Evolutionary conservation across 1,284 basidiomycete genomes (phyloP).

Genomic region (Butyriboletus appendiculatus): DNA sequence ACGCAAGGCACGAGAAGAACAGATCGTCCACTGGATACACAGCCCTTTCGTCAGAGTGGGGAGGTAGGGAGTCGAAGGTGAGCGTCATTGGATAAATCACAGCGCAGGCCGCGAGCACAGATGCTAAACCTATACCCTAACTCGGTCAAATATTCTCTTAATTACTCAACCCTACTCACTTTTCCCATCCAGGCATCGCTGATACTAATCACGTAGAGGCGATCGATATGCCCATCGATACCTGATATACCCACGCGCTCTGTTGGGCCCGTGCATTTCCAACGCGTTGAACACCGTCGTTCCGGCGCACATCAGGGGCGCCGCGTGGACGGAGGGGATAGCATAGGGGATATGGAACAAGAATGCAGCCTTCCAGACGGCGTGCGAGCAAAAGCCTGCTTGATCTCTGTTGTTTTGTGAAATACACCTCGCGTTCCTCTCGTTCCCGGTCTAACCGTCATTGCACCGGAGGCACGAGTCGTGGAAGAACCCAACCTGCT

Average conservation of each 20-base stretch:
- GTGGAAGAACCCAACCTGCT: background rate
- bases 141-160: background rate
- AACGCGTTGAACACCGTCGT: constrained; percentile 25
- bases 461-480: constrained; percentile 15
- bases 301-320: constrained; percentile 8
- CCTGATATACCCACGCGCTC: background rate
- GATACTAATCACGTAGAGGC: background rate
- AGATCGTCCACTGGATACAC: constrained; percentile 13
- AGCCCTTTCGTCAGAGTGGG: constrained; percentile 8
- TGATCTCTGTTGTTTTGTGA: constrained; percentile 20
- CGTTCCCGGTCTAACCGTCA: constrained; percentile 17
- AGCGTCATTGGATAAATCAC: background rate
- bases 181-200: constrained; percentile 3
- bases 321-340: constrained; percentile 27
- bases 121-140: background rate
- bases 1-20: constrained; percentile 17
- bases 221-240: background rate
- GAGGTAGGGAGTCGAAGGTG: constrained; percentile 1
- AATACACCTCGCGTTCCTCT: constrained; percentile 20
- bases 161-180: background rate
- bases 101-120: background rate
- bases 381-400: constrained; percentile 29
- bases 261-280: constrained; percentile 3
- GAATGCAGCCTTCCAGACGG: constrained; percentile 28
- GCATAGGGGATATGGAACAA: constrained; percentile 29